Evolutionary conservation across 2,329 filamentous ascomycete genomes (phyloP), one percentile per base, ranked within the genome.

Genomic region (Xylariomycetidae sp.): DNA sequence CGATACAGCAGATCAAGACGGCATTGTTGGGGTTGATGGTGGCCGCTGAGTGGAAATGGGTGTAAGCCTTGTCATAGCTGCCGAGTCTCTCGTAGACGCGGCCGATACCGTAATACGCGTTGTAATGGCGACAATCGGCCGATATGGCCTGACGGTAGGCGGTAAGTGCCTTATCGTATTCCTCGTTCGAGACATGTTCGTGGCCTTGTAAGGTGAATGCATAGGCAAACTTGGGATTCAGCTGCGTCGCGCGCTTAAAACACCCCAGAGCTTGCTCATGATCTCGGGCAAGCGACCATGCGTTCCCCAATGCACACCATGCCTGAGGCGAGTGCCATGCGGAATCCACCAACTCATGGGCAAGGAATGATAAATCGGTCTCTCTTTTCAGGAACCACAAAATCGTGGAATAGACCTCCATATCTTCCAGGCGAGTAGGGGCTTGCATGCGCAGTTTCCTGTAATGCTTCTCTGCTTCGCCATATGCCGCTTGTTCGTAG

Each of bases 341-440:
- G 12, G 85, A 70, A 45, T 96, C 90, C 32, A 94, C 76, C 25
- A 97, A 71, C 51, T 94, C 87, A 53, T 97, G 90, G 1, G 90
- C 88, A 17, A 98, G 71, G 61, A 92, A 94, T 1, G 90, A 89
- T 15, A 98, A 71, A 41, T 96, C 87, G 0, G 88, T 85, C 54
- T 96, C 90, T 43, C 85, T 82, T 61, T 94, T 95, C 42, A 96
- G 67, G 59, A 96, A 89, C 92, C 94, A 98, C n/a, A 98, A 72
- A n/a, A 94, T 83, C 1, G 92, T 98, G 11, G 90, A 97, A 62
- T 95, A 98, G 22, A 97, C 82, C 56, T 98, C 92, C 89, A 97
- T 96, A 53, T 96, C 89, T 54, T 94, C 85, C 27, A 94, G 71
- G 4, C 87, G 80, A 1, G 86, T 85, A 1, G 90, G 90, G 10